Evolutionary conservation across 2,329 filamentous ascomycete species (phyloP).

Genomic region (Graphilbum fragrans): DNA sequence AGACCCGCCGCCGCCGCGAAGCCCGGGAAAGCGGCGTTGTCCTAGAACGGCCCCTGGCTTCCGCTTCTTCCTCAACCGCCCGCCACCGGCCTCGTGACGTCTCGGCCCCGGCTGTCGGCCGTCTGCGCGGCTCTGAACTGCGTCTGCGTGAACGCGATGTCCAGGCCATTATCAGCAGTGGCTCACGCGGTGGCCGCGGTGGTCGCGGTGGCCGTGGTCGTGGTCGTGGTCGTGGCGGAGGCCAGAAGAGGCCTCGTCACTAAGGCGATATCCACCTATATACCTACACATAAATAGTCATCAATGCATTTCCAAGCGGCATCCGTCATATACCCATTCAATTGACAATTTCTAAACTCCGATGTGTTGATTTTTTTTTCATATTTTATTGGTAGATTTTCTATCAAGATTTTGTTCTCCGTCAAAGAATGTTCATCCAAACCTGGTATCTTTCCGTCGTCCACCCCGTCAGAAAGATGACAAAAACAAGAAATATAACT

Average conservation of each 20-base stretch:
- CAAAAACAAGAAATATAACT: not conserved
- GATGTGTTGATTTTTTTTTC: not conserved
- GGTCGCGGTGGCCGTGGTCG: not conserved
- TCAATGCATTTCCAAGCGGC: too few species aligned
- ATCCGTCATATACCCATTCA: too few species aligned
- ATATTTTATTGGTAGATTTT: not conserved
- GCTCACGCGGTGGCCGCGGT: not conserved
- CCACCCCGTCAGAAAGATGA: slow-evolving; percentile 4
- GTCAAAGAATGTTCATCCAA: not conserved
- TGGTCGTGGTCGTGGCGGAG: too few species aligned
- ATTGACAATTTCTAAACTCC: too few species aligned
- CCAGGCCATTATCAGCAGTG: slow-evolving; percentile 35
- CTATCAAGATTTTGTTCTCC: too few species aligned
- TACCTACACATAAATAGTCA: too few species aligned
- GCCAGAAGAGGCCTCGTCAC: too few species aligned
- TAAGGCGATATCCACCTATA: not conserved
- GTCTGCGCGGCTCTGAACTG: slow-evolving; percentile 67
- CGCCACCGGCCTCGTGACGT: slow-evolving; percentile 35
- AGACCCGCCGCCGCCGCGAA: slow-evolving; percentile 61
- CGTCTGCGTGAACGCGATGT: slow-evolving; percentile 70
- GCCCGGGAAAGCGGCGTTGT: slow-evolving; percentile 87
- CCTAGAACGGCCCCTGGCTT: slow-evolving; percentile 46
- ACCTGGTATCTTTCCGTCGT: slow-evolving; percentile 6
- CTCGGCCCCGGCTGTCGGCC: slow-evolving; percentile 68
- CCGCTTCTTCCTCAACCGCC: slow-evolving; percentile 20